Base-by-base conservation (phyloP, 1,284 basidiomycete species). In the Papiliotrema nemorosa region DNA sequence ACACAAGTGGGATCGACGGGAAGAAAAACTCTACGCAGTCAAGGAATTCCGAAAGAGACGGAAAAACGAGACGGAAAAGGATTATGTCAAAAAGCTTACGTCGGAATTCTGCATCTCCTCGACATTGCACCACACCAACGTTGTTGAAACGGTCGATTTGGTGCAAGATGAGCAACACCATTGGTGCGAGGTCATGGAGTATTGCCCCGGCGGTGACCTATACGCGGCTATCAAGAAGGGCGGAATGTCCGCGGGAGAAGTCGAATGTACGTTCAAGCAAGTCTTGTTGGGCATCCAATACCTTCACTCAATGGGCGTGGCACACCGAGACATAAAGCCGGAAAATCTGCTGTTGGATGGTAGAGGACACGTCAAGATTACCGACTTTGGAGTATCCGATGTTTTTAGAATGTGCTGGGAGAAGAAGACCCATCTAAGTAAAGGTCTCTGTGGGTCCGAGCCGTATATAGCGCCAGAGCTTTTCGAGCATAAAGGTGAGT, bases 151-250 rank as follows among this genome's bases (percentile, higher is more conserved):
- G 2, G 96, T 98, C 54, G 94, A 98, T 76, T 84, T 98, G 59
- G 88, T 98, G 24, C 94, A 98, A 69, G 94, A 98, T 75, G 94
- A 98, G 76, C 84, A 80, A 60, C 85, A 89, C 57, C 87, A 92
- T 68, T 98, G 94, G 94, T 98, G 94, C 71, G 94, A 98, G 75
- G 94, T 98, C 54, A 97, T 98, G 96, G 96, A 98, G 76, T 97
- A 93, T 70, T 97, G 94, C 73, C 90, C 90, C 2, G 94, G 94
- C 47, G 93, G 93, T 5, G 93, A 97, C 76, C 79, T 97, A 31
- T 97, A 97, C 69, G 92, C 91, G 22, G 92, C 92, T 33, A 97
- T 97, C 79, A 97, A 97, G 81, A 90, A 90, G 72, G 94, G 93
- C 67, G 84, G 88, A 59, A 96, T 98, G 91, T 87, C 85, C 16